phyloP scores from a whole-genome alignment of 164 flowering plant species.

The Pachysandra terminalis region DNA sequence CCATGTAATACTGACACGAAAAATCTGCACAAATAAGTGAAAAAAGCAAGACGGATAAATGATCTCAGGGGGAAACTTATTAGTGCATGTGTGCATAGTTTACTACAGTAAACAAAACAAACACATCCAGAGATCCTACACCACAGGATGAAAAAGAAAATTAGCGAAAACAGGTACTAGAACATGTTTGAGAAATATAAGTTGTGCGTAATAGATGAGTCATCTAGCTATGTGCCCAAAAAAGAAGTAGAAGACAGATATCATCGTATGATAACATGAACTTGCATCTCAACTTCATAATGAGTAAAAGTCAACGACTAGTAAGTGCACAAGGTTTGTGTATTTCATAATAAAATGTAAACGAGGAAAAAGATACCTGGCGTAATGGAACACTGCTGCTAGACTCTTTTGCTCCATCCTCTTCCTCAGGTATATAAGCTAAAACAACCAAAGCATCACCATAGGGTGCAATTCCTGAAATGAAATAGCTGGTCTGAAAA shows the following conservation, averaged over 20 bases:
- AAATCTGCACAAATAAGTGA: too few relatives aligned
- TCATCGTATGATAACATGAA: too few relatives aligned
- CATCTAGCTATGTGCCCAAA: background rate
- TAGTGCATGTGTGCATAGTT: background rate
- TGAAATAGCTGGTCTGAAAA: slow-evolving; percentile 90
- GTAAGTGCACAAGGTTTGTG: background rate
- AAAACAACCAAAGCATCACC: slow-evolving; percentile 94
- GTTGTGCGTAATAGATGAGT: too few relatives aligned
- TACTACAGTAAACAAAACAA: background rate
- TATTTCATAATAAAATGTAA: background rate
- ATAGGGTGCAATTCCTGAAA: slow-evolving; percentile 98
- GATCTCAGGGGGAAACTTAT: background rate
- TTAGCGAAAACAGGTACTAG: background rate
- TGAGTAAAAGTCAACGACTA: background rate
- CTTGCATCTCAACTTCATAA: background rate
- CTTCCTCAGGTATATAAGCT: slow-evolving; percentile 90
- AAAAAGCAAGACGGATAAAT: background rate
- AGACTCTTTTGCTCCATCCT: slow-evolving; percentile 74
- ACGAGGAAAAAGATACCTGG: slow-evolving; percentile 50
- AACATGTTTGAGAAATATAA: background rate
- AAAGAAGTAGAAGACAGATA: background rate
- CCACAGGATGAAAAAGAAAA: background rate
- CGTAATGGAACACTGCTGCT: slow-evolving; percentile 68
- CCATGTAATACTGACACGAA: background rate
- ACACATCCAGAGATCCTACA: background rate